Percentiles rank a stretch among this genome's conserved stretches.
Conservation (phyloP, 1,284 basidiomycete genomes). For the Boletellus dicymbophilus region DNA sequence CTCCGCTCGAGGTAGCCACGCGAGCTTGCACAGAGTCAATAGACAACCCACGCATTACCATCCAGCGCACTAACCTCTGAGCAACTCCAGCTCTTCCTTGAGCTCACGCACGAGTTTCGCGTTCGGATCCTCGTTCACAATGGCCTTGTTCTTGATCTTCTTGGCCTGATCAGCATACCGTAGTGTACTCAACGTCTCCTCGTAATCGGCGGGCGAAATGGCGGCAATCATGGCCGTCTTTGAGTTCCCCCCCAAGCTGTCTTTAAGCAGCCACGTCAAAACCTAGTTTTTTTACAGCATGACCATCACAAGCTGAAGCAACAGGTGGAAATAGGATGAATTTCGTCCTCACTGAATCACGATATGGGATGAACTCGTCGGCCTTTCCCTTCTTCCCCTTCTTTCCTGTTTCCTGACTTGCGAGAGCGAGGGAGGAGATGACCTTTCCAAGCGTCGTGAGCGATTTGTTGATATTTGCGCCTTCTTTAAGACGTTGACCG, state of each 20-base stretch:
- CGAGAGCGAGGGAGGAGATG: constrained; percentile 88
- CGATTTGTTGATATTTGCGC: constrained; percentile 98
- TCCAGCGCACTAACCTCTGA: constrained; percentile 58
- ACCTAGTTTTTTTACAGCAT: constrained; percentile 51
- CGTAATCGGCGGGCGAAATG: constrained; percentile 96
- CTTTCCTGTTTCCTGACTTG: constrained; percentile 67
- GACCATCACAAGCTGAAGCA: constrained; percentile 9
- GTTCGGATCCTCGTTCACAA: constrained; percentile 99
- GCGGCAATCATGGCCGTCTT: constrained; percentile 99
- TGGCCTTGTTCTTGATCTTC: constrained; percentile 99
- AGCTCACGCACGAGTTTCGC: constrained; percentile 98
- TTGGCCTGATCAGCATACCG: constrained; percentile 98
- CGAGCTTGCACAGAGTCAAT: constrained; percentile 51
- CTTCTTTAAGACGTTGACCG: constrained; percentile 91
- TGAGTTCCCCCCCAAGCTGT: constrained; percentile 93
- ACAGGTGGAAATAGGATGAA: neutral
- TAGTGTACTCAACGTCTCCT: constrained; percentile 94
- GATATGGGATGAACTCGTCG: constrained; percentile 92
- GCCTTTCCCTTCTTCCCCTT: constrained; percentile 84
- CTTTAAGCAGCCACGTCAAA: constrained; percentile 97
- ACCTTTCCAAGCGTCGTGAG: constrained; percentile 97
- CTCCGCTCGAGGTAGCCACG: constrained; percentile 62
- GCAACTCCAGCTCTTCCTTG: constrained; percentile 95
- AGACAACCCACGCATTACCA: neutral
- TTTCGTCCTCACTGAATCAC: constrained; percentile 76